Base-by-base conservation (phyloP, 169 alveolate species). In the Cystoisospora suis region DNA sequence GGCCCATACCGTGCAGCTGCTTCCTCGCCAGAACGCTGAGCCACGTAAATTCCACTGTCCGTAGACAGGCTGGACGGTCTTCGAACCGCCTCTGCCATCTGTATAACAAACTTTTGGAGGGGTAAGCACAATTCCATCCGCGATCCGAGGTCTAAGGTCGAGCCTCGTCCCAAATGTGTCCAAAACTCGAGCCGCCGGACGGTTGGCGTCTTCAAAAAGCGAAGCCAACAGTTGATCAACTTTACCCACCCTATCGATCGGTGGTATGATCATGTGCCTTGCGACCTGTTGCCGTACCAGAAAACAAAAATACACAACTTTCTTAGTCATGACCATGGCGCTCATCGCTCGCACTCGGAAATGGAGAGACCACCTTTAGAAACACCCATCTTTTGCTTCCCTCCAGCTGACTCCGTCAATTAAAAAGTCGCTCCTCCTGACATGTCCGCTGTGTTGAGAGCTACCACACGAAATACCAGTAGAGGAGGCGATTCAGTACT, bases 201-300 rank as follows among this genome's bases (percentile, higher is more conserved):
- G 29, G 27, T 36, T 36, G 40, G 27, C 0, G 9, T 29, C 40
- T 36, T 36, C 75, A 20, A 59, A 59, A 36, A 59, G 40, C 12
- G 32, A 36, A 36, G 40, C 32, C 32, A 59, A 59, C 75, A 59
- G 75, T 36, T 59, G 75, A 29, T 59, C 75, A 9, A 12, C 32
- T 36, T 59, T 59, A 7, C 40, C 75, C 75, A 59, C 75, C 40
- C 75, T 29, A 59, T 59, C 32, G 27, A 29, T 29, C 12, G 75
- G 75, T n/a, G 75, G 75, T 36, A 59, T 59, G 75, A 59, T 59
- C 75, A 59, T 59, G 75, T 59, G 75, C 27, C 32, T 36, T 59
- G 75, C 75, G 29, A 59, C 27, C 75, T 59, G 23, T n/a, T 29
- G 40, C 0, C 23, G 32, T 20, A 17, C 40, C 1, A 59, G 75